Evolutionary conservation across 2,329 filamentous ascomycete species (phyloP), one percentile per base, ranked within the genome.

Genomic region (Byssochlamys sp.): DNA sequence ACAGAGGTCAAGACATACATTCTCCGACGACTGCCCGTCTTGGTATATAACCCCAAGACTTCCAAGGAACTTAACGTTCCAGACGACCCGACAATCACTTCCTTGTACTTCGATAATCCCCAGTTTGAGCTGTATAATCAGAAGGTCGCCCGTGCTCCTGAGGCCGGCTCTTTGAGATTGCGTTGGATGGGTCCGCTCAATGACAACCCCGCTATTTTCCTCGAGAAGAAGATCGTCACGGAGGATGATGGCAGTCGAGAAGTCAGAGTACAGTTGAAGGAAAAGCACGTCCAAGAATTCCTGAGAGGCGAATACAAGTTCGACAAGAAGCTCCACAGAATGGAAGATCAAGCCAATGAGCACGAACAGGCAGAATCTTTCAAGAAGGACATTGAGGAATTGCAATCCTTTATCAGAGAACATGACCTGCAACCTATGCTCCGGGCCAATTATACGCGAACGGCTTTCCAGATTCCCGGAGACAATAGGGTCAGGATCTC

Each of bases 1-100:
- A 84, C 97, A 64, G 94, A 99, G 77, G 90, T 97, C 71, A 96
- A 97, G 81, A 97, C 94, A 4, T 86, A 90, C 67, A 95, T 99
- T 60, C 83, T 97, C 31, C 89, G 94, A 61, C 89, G 89, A 58
- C 81, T 99, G 25, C 94, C 94, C 0, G 85, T 95, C 29, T 85
- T 99, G 14, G 87, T 99, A 25, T 99, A 96, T 75, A 96, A 94
- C 70, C 87, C 94, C 52, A 87, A 91, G 65, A 67, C 88, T 1
- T 85, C 90, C 31, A 95, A 92, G 74, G 83, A 94, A 64, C 82
- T 89, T 50, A 90, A 96, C 66, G 84, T 85, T 60, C 84, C 91
- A 63, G 79, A 80, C 52, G 92, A 97, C 67, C 94, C 94, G 4
- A 89, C 89, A 54, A 89, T 97, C 63, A 97, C 91, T 14, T 96